Conservation (phyloP, 2,329 filamentous ascomycete species). For the Nakataea oryzae region DNA sequence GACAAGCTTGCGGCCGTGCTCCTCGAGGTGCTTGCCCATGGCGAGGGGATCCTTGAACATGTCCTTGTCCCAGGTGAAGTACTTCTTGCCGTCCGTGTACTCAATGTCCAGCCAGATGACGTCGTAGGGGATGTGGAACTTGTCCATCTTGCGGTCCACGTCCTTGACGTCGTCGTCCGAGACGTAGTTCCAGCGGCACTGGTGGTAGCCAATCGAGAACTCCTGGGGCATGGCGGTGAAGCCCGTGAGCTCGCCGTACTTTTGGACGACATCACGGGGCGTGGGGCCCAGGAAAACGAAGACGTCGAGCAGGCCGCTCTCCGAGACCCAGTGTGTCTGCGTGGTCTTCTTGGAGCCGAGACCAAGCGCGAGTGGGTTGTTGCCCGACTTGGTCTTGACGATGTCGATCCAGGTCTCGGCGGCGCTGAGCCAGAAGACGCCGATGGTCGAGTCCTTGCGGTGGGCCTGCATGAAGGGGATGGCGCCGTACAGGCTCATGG, state of each 20-base stretch:
- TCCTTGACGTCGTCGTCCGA: slow-evolving; percentile 95
- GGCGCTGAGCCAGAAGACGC: slow-evolving; percentile 93
- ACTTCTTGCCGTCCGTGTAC: slow-evolving; percentile 93
- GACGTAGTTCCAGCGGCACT: slow-evolving; percentile 98
- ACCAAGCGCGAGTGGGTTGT: slow-evolving; percentile 70
- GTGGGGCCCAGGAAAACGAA: slow-evolving; percentile 91
- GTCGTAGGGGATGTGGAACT: slow-evolving; percentile 90
- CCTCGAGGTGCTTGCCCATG: slow-evolving; percentile 82
- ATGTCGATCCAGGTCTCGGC: slow-evolving; percentile 98
- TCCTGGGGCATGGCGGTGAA: slow-evolving; percentile 85
- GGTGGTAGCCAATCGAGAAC: slow-evolving; percentile 88
- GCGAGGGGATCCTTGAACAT: slow-evolving; percentile 76
- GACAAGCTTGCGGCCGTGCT: slow-evolving; percentile 80
- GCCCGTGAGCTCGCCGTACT: slow-evolving; percentile 83
- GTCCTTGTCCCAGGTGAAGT: slow-evolving; percentile 92
- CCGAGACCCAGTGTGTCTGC: slow-evolving; percentile 93
- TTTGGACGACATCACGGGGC: slow-evolving; percentile 69
- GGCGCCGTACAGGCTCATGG: slow-evolving; percentile 96
- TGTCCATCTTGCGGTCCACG: slow-evolving; percentile 93
- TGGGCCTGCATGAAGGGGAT: slow-evolving; percentile 99
- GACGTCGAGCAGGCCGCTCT: slow-evolving; percentile 78
- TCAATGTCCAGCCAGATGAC: slow-evolving; percentile 99
- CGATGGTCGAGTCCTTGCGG: slow-evolving; percentile 84
- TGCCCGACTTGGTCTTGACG: slow-evolving; percentile 62
- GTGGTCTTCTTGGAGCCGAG: slow-evolving; percentile 61